Base-by-base conservation (phyloP, 2,329 filamentous ascomycete species). In the Thelonectria olida region DNA sequence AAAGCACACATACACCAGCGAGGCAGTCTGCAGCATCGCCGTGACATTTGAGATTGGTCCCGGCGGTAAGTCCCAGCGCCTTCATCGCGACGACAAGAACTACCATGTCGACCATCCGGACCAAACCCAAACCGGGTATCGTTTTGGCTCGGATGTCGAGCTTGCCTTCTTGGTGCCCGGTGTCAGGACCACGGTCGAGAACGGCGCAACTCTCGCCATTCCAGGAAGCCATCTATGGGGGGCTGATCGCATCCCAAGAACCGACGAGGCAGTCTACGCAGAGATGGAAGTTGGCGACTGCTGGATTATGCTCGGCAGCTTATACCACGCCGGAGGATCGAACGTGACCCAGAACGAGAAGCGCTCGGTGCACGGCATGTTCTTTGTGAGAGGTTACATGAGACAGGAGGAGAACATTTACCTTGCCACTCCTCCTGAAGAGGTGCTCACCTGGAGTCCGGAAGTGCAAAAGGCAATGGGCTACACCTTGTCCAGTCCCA, bases 1-100 rank as follows among this genome's bases (percentile, higher is more conserved):
- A 2, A 47, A 52, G 48, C 55, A 58, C 41, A 58, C 55, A 3
- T 58, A 58, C 39, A 47, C 39, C 8, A 58, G 55, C 55, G 55
- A 58, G 27, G 55, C 55, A 5, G 47, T 58, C 17, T 52, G 48
- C 41, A 58, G 55, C 41, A 58, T 58, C 22, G 55, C 55, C 20
- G 48, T 58, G 9, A 58, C 55, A 1, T 58, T 58, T 22, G 55
- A 58, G 22, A 58, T 58, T 39, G 27, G 55, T 7, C 55, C 55
- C 8, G 55, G 55, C 12, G 55, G 48, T 22, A 58, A 52, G 39
- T 47, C 55, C 9, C 55, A 58, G 28, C 55, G 55, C 22, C 41
- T 58, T 20, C 55, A 58, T 12, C 55, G 55, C 28, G 55, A 58
- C 17, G 55, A 58, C 19, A 58, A 58, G 48, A 58, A 58, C 38